A percentile compares a stretch with the other conserved stretches of the same genome.
Evolutionary conservation across 768 basidiomycete species (phyloP).

Genomic region (Boletus rufocinnamomeus): DNA sequence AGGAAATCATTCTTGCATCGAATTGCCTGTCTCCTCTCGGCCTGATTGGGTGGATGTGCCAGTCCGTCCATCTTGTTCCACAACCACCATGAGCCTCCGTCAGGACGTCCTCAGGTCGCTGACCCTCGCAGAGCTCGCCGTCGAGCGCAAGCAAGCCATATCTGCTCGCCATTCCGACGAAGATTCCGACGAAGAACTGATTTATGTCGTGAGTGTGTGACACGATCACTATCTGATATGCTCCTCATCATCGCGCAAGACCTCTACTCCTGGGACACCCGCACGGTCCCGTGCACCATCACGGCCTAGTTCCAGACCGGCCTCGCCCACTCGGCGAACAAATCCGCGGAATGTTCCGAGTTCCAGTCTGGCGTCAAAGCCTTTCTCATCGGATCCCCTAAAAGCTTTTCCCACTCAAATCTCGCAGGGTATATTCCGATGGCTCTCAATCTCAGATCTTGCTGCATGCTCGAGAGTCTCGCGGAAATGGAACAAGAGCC

Average conservation of each 20-base stretch:
- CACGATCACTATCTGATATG: slow-evolving; percentile 3
- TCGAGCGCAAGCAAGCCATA: slow-evolving; percentile 25
- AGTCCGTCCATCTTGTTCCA: slow-evolving; percentile 3
- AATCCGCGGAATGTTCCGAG: slow-evolving; percentile 30
- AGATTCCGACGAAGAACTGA: slow-evolving; percentile 67
- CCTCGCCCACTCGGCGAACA: slow-evolving; percentile 35
- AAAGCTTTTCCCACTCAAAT: slow-evolving; percentile 77
- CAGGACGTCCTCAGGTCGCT: slow-evolving; percentile 69
- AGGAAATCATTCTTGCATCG: slow-evolving; percentile 2
- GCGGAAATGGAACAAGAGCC: slow-evolving; percentile 85
- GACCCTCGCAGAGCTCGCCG: slow-evolving; percentile 37
- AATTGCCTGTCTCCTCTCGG: neutral
- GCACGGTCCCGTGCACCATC: slow-evolving; percentile 58
- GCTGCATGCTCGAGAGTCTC: slow-evolving; percentile 79
- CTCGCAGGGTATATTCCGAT: slow-evolving; percentile 73
- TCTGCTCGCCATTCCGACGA: slow-evolving; percentile 34
- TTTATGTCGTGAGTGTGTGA: slow-evolving; percentile 61
- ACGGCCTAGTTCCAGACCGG: slow-evolving; percentile 48
- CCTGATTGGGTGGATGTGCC: neutral
- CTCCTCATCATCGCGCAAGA: slow-evolving; percentile 39
- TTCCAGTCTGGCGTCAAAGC: slow-evolving; percentile 24
- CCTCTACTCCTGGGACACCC: slow-evolving; percentile 70
- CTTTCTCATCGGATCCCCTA: slow-evolving; percentile 55
- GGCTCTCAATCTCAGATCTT: slow-evolving; percentile 62
- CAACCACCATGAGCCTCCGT: slow-evolving; percentile 60